Evolutionary conservation across 495 filamentous ascomycete species (phyloP).

Genomic region (Poronia punctata): DNA sequence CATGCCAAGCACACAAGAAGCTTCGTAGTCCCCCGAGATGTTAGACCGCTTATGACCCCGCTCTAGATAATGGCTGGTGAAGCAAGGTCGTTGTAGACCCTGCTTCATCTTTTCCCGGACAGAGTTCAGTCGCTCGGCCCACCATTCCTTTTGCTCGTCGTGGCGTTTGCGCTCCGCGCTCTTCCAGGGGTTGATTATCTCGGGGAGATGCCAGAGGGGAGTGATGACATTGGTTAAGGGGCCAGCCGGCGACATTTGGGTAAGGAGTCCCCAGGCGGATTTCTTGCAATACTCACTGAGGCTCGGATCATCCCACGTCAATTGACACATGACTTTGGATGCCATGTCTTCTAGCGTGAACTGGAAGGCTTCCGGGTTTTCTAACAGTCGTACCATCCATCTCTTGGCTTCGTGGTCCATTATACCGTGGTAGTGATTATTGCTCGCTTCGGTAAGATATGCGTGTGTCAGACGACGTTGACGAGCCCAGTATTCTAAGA

Average conservation of each 20-base stretch:
- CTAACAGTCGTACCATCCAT: constrained; percentile 30
- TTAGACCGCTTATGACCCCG: constrained; percentile 27
- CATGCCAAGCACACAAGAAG: constrained; percentile 35
- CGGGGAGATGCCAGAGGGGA: constrained; percentile 34
- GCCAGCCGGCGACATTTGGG: constrained; percentile 37
- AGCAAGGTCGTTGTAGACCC: constrained; percentile 28
- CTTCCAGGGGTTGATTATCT: constrained; percentile 35
- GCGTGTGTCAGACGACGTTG: constrained; percentile 33
- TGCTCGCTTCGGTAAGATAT: constrained; percentile 32
- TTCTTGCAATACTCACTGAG: constrained; percentile 30
- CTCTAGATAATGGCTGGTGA: constrained; percentile 31
- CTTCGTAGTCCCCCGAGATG: constrained; percentile 33
- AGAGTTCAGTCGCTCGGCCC: constrained; percentile 24
- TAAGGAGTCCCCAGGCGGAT: constrained; percentile 32
- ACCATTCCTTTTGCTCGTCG: constrained; percentile 35
- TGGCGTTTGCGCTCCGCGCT: constrained; percentile 32
- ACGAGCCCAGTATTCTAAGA: constrained; percentile 32
- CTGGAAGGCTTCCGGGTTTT: constrained; percentile 32
- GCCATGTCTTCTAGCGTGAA: constrained; percentile 35
- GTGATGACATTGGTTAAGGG: constrained; percentile 39
- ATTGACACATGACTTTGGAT: constrained; percentile 34
- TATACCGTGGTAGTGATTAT: constrained; percentile 28
- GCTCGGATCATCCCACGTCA: constrained; percentile 32
- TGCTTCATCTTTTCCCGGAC: constrained; percentile 16
- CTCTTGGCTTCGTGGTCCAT: constrained; percentile 36